Conservation (phyloP, 441 rosid genomes). For the Syzygium malaccense region DNA sequence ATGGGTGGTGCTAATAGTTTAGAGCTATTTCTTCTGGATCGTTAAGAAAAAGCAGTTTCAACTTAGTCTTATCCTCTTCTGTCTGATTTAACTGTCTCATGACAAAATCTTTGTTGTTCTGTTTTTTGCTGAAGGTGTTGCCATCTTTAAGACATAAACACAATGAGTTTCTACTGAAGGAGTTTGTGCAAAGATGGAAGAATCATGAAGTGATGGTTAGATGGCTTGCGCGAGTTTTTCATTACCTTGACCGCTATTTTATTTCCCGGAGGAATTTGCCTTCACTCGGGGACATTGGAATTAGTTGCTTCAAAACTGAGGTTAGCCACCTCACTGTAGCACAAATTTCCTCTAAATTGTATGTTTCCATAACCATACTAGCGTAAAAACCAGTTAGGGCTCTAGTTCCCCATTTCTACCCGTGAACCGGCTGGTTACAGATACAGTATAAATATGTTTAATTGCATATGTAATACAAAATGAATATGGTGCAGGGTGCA, state of each 20-base stretch:
- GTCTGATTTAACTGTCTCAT: not conserved
- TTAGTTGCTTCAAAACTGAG: constrained; percentile 23
- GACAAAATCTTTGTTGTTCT: not conserved
- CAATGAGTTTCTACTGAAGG: constrained; percentile 44
- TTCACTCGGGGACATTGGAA: constrained; percentile 41
- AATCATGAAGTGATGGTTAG: constrained; percentile 45
- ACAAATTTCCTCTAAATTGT: not conserved
- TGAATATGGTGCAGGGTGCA: not conserved
- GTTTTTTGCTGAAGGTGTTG: constrained; percentile 17
- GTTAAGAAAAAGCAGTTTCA: not conserved
- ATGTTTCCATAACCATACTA: not conserved
- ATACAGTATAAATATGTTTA: not conserved
- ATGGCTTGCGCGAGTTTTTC: constrained; percentile 46
- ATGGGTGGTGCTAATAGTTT: not conserved
- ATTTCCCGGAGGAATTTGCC: constrained; percentile 33
- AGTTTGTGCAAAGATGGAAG: constrained; percentile 42
- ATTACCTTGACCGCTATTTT: constrained; percentile 40
- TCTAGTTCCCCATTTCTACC: not conserved
- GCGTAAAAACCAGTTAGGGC: not conserved
- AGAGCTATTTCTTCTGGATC: not conserved
- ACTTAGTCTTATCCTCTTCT: not conserved
- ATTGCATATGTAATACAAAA: not conserved
- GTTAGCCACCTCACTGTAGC: not conserved
- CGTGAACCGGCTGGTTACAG: not conserved
- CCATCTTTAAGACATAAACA: constrained; percentile 40